Evolutionary conservation across 176 grass and related monocot species (phyloP).

Genomic region (Microstegium vimineum): DNA sequence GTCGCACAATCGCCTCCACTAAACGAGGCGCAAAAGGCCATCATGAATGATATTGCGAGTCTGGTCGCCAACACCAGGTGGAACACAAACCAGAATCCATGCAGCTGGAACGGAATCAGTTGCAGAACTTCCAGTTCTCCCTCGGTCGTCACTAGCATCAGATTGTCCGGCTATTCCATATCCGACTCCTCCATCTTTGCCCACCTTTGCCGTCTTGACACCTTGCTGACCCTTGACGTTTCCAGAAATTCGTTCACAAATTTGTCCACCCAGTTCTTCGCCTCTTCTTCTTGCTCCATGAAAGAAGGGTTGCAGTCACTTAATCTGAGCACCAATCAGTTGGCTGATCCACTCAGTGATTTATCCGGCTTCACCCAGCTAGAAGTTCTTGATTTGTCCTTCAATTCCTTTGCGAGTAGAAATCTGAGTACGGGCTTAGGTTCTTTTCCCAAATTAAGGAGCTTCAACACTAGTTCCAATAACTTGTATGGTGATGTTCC

Average conservation of each 20-base stretch:
- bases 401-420: constrained; percentile 7
- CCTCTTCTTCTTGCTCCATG: constrained; percentile 30
- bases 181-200: constrained; percentile 11
- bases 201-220: constrained; percentile 27
- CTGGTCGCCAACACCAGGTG: not conserved
- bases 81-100: not conserved
- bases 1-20: not conserved
- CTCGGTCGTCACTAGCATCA: not conserved
- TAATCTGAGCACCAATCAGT: constrained; percentile 40
- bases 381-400: constrained; percentile 64
- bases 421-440: constrained; percentile 4
- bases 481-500: constrained; percentile 13
- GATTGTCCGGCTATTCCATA: constrained; percentile 17
- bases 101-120: not conserved
- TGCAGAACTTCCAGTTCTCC: not conserved
- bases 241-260: constrained; percentile 18
- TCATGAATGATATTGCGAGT: not conserved
- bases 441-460: constrained; percentile 29
- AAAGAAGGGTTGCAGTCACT: constrained; percentile 20
- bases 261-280: constrained; percentile 3
- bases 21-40: not conserved
- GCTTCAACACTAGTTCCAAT: constrained; percentile 52
- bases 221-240: constrained; percentile 33
- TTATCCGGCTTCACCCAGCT: constrained; percentile 35
- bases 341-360: not conserved